Percentiles rank a stretch among this genome's conserved stretches.
phyloP scores from a whole-genome alignment of 495 filamentous ascomycete genomes.

The Chaetomium cochliodes region DNA sequence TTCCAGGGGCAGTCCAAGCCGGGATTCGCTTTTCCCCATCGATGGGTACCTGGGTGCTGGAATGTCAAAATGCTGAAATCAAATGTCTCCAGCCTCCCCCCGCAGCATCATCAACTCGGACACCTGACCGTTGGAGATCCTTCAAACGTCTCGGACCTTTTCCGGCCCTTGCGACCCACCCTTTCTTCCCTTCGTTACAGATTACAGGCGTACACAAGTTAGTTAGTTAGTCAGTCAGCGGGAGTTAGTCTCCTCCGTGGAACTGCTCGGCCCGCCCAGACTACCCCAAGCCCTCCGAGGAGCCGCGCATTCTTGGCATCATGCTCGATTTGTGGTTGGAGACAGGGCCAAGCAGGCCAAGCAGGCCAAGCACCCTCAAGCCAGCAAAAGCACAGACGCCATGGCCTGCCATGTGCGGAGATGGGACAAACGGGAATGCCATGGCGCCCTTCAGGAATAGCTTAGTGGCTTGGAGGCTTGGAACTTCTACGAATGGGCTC shows the following conservation, averaged over 20 bases:
- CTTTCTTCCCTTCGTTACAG: neutral
- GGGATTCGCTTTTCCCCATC: no score
- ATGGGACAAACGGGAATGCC: constrained; percentile 1
- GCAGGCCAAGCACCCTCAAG: no score
- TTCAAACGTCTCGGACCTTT: no score
- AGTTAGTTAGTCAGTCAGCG: neutral
- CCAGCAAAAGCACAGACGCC: neutral
- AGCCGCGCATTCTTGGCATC: constrained; percentile 21
- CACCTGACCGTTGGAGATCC: neutral
- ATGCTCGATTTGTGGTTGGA: constrained; percentile 4
- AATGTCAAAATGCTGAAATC: no score
- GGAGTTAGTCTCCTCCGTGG: no score
- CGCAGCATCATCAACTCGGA: neutral
- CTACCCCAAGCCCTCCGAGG: constrained; percentile 7
- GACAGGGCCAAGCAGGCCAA: constrained; percentile 4
- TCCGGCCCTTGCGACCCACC: neutral
- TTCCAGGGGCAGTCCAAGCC: no score
- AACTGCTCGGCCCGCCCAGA: constrained; percentile 6
- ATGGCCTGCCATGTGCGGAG: neutral
- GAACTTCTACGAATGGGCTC: neutral
- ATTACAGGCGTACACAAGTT: neutral
- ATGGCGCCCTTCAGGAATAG: neutral
- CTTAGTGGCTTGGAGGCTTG: no score
- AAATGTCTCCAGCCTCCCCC: neutral
- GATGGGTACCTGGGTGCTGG: no score